Evolutionary conservation across 1,139 yeast species (phyloP), one percentile per base, ranked within the genome.

Genomic region (Candida sanyaensis): DNA sequence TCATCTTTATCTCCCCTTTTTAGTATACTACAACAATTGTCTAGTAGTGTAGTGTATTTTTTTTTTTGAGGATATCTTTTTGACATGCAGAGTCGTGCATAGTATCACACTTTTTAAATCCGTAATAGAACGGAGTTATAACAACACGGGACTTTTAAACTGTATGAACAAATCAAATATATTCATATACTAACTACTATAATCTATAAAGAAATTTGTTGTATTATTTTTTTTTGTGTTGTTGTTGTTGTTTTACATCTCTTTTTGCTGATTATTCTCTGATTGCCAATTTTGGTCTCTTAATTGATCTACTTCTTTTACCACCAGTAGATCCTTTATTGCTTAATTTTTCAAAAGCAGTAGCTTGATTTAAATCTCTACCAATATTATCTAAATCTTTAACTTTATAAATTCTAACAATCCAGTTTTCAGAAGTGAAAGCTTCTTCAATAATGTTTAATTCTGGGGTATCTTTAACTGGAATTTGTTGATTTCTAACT

Each of bases 351-450:
- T 77, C 80, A 55, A 80, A 80, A 29, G 61, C 64, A 39, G 80
- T 69, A 36, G 81, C 84, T 43, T 74, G 73, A 42, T 63, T 66
- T 54, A 84, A 71, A 58, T 84, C 86, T 68, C 99, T 83, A 45
- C 98, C 99, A 53, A 88, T 81, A 55, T 83, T 83, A 66, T 95
- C 99, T 52, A 81, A 78, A 55, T 90, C 95, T 71, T 92, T 93
- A 55, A 95, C 91, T 76, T 91, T 89, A 75, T 88, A 95, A 53
- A 95, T 81, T 72, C 99, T 83, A 30, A 95, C 97, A 58, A 95
- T 80, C 98, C 98, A 95, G 76, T 93, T 95, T 64, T 91, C 96
- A 45, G 95, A 80, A 1, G 99, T 93, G 72, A 86, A 95, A 0
- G 87, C 99, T 74, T 95, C 99, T 62, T 95, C 99, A 42, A 92